Evolutionary conservation across 164 flowering plant genomes (phyloP), one percentile per base, ranked within the genome.

Genomic region (Stephania cephalantha): DNA sequence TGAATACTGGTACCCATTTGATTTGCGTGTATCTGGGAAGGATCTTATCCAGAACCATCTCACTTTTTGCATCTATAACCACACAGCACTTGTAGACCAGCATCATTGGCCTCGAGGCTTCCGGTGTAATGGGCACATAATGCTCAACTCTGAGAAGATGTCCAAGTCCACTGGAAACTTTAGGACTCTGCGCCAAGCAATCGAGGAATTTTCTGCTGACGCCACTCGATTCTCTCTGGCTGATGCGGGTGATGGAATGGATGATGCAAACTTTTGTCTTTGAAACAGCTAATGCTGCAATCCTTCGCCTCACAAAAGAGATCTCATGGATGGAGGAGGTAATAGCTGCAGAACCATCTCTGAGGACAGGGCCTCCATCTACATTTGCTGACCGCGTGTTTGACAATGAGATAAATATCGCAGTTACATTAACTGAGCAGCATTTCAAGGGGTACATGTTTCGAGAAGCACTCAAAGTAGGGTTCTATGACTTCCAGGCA

Each of bases 181-280:
- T 85, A 86, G 88, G 84, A 94, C 97, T 0, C 35, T 94, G 20
- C 87, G 89, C 17, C 83, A 94, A 82, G 88, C 97, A 12, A 91
- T 94, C 74, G 89, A 91, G 77, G 97, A 94, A 58, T 94, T 89
- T 70, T 89, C 97, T 50, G 91, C 97, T 53, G 97, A 92, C 85
- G 97, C 97, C 25, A 92, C 97, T 9, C 83, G 97, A 64, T 92
- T 92, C 82, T 81, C 97, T 69, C 84, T 94, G 55, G 98, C 98
- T 76, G 98, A 94, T 85, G 94, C 98, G 67, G 98, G 98, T 10
- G 97, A 94, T 86, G 97, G 98, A 13, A 89, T 91, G 81, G 97
- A 91, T 76, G 97, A 94, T 82, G 98, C 98, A 5, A 94, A 94
- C 74, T 94, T 94, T 94, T 76, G 97, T 90, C 7, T 94, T 88